These are phyloP conservation scores for Suillus paluster DNA, from an alignment of 768 basidiomycete species.

Conservation along the genomic window DNA sequence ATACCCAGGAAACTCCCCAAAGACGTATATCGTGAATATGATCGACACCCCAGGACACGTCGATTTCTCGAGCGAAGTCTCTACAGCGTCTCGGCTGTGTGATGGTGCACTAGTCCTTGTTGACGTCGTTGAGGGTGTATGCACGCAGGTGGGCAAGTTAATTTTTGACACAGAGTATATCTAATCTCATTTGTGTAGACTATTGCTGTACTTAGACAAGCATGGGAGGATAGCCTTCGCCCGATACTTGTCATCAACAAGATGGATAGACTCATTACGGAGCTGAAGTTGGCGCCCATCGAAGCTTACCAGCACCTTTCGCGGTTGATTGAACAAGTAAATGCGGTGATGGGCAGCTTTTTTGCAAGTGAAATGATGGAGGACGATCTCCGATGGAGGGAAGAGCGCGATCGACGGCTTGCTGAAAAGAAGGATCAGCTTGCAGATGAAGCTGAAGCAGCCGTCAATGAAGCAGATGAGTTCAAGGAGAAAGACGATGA, in stretches of 20 bases:
- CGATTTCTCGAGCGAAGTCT: conserved; percentile 97
- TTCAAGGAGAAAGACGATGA: conserved; percentile 98
- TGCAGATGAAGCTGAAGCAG: conserved; percentile 67
- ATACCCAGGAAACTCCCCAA: conserved; percentile 56
- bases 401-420: conserved; percentile 85
- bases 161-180: neutral
- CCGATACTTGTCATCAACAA: conserved; percentile 98
- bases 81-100: conserved; percentile 89
- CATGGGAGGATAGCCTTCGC: conserved; percentile 85
- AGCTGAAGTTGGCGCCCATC: conserved; percentile 86
- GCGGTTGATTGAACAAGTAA: conserved; percentile 94
- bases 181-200: conserved; percentile 56
- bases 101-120: conserved; percentile 96
- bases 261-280: conserved; percentile 91
- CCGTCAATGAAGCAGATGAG: conserved; percentile 61
- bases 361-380: conserved; percentile 97
- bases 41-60: conserved; percentile 99
- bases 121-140: conserved; percentile 97
- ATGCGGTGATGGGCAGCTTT: conserved; percentile 97
- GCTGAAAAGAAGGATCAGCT: conserved; percentile 73
- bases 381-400: conserved; percentile 92
- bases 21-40: conserved; percentile 88
- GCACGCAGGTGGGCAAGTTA: conserved; percentile 81
- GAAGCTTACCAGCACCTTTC: conserved; percentile 96
- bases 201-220: conserved; percentile 92